Conservation (phyloP, 441 rosid species). For the Pelargonium australe region DNA sequence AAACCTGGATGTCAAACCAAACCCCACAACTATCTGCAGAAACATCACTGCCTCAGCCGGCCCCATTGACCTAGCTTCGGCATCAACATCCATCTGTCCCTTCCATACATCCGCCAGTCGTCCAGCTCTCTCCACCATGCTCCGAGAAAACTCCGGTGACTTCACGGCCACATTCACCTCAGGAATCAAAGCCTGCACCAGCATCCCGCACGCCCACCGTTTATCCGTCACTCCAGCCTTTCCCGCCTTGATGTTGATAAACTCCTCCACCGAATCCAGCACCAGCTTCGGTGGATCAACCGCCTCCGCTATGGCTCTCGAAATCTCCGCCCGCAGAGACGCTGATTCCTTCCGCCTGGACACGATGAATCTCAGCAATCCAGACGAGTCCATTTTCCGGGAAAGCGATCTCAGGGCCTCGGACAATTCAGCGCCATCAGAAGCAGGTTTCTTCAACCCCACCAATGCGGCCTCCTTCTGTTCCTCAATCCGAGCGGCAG, state of each 20-base stretch:
- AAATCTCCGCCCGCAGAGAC: constrained; percentile 37
- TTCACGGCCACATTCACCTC: constrained; percentile 21
- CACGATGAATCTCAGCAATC: constrained; percentile 31
- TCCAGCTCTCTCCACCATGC: constrained; percentile 34
- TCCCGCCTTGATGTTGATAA: constrained; percentile 30
- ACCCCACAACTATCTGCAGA: constrained; percentile 45
- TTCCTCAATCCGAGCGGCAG: constrained; percentile 23
- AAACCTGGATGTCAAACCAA: constrained; percentile 36
- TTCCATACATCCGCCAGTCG: constrained; percentile 37
- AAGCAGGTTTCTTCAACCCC: constrained; percentile 22
- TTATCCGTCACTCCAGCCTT: constrained; percentile 46
- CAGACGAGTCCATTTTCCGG: constrained; percentile 40
- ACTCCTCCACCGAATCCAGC: constrained; percentile 53
- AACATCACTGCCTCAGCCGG: constrained; percentile 54
- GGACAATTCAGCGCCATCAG: constrained; percentile 19
- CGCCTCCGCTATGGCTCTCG: constrained; percentile 35
- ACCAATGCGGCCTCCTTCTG: constrained; percentile 31
- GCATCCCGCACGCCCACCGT: constrained; percentile 53
- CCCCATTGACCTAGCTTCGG: constrained; percentile 28
- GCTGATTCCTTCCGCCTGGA: constrained; percentile 48
- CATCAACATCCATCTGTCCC: constrained; percentile 22
- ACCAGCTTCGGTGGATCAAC: constrained; percentile 44
- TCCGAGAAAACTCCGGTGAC: constrained; percentile 31
- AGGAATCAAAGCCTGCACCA: constrained; percentile 50
- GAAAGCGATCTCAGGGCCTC: constrained; percentile 33